Evolutionary conservation across 2,329 filamentous ascomycete genomes (phyloP), one percentile per base, ranked within the genome.

Genomic region (Botrytis fragariae): DNA sequence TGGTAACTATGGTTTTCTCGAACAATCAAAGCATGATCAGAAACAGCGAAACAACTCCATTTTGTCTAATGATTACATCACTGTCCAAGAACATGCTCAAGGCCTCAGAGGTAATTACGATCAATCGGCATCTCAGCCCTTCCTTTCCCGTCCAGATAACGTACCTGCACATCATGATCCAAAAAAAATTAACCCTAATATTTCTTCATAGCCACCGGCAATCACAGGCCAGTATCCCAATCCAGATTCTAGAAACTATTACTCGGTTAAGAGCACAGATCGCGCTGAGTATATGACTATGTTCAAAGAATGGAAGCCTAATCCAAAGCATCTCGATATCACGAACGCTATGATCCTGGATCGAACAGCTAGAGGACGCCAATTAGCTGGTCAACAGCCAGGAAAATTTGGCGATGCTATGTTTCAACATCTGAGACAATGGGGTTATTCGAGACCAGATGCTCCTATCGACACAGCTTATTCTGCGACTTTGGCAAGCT

Each of bases 391-490:
- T 29, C 8, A n/a, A 57, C 51, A 57, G 3, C 51, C 51, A 18
- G n/a, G 1, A 18, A 16, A n/a, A 0, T 9, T 57, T 18, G 14
- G 8, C 18, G 0, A 9, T 29, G 14, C 6, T 8, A 18, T 6
- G 6, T 29, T 57, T 7, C 14, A 57, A 14, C 2, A 14, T 57
- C 12, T 57, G 3, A 57, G 14, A 8, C 2, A 29, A 7, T 29
- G n/a, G 14, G 3, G 5, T 29, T 29, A 29, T 29, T 57, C 7
- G 14, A 57, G 14, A 18, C 14, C n/a, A 1, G 14, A 29, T 57
- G 1, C 0, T 51, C 6, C 48, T n/a, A 1, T n/a, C 1, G 6
- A n/a, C 1, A 57, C 51, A 18, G 51, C 6, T 57, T 6, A 9
- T 16, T 29, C 7, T 57, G 1, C 12, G n/a, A 12, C 25, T 57